Percentiles rank a stretch among this genome's conserved stretches.
Conservation (phyloP, 257 asterid genomes). For the Penstemon barbatus region DNA sequence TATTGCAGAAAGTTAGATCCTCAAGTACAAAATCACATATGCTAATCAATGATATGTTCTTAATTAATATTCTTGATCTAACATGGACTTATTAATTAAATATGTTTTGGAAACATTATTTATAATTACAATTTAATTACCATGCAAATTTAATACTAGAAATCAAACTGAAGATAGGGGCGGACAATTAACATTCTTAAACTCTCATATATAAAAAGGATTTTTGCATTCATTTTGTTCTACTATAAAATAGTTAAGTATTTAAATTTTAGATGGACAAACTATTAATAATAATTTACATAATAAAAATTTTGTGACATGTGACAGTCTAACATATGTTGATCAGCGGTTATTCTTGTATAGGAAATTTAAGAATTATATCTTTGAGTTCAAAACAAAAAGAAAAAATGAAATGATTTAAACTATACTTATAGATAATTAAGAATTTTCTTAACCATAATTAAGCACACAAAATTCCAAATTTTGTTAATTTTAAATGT, state of each 20-base stretch:
- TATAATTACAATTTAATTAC: neutral
- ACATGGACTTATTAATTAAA: neutral
- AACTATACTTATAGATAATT: no score
- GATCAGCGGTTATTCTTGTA: neutral
- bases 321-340: neutral
- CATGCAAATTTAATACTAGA: neutral
- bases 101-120: neutral
- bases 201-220: neutral
- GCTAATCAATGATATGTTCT: neutral
- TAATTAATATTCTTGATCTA: neutral
- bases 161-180: neutral
- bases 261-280: no score
- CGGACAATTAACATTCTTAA: neutral
- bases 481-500: no score
- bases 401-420: no score
- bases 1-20: neutral
- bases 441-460: no score
- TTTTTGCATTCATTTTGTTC: neutral
- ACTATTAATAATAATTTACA: no score
- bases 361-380: no score
- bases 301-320: neutral
- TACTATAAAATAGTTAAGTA: no score
- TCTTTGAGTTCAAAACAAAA: no score
- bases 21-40: conserved; percentile 1
- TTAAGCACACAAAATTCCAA: no score